Conservation (phyloP, 345 rosid species). For the Toxicodendron radicans region DNA sequence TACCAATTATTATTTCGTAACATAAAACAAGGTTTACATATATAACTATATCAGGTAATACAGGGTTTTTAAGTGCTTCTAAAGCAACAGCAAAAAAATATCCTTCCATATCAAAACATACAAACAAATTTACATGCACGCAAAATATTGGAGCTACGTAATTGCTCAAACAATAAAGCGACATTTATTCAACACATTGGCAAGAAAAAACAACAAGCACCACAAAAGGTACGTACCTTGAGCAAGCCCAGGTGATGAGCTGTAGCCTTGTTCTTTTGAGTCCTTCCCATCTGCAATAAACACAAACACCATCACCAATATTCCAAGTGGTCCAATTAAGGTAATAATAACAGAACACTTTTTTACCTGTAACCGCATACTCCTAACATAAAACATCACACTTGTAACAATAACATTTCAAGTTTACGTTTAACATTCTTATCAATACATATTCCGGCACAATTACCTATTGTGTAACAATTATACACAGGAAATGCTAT, state of each 20-base stretch:
- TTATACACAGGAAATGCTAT: too few species aligned
- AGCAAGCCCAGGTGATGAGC: slow-evolving; percentile 96
- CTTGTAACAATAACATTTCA: not conserved
- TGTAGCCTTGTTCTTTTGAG: slow-evolving; percentile 98
- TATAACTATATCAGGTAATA: not conserved
- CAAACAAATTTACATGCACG: not conserved
- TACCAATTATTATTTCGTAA: too few species aligned
- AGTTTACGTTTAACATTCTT: not conserved
- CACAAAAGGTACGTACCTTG: slow-evolving; percentile 46
- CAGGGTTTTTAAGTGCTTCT: not conserved
- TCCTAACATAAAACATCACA: not conserved
- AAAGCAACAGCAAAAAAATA: not conserved
- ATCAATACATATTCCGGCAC: too few species aligned
- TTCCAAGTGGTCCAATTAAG: too few species aligned
- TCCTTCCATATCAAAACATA: not conserved
- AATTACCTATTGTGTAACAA: too few species aligned
- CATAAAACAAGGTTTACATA: too few species aligned
- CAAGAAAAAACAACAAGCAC: not conserved
- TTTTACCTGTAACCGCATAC: too few species aligned
- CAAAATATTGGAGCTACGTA: not conserved
- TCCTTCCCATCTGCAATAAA: slow-evolving; percentile 80
- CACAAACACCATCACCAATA: not conserved
- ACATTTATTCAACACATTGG: not conserved
- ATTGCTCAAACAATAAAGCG: not conserved
- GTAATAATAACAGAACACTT: too few species aligned